A percentile compares a stretch with the other conserved stretches of the same genome.
Evolutionary conservation across 805 yeast species (phyloP).

Genomic region (Candida fluviatilis): DNA sequence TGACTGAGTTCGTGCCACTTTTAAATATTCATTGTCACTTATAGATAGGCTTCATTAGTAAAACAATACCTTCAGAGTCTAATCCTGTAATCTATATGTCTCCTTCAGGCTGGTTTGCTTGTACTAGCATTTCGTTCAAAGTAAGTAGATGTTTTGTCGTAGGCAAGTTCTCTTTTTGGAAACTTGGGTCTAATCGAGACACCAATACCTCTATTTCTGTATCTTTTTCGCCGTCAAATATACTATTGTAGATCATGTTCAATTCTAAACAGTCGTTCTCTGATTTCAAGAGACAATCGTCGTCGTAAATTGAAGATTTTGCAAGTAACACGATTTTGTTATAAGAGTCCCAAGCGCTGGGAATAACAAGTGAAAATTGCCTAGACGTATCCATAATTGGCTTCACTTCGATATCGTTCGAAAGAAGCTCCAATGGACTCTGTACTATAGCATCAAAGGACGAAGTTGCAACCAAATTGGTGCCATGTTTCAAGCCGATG

Average conservation of each 20-base stretch:
- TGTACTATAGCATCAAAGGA: slow-evolving; percentile 4
- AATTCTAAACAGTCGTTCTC: slow-evolving; percentile 1
- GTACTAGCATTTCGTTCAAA: neutral
- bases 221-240: neutral
- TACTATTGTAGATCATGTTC: neutral
- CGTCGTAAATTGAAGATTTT: slow-evolving; percentile 16
- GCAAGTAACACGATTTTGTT: slow-evolving; percentile 41
- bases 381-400: slow-evolving; percentile 12
- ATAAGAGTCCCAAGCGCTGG: slow-evolving; percentile 50
- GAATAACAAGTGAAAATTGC: slow-evolving; percentile 28
- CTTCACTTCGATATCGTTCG: slow-evolving; percentile 7
- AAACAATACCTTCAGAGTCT: no score
- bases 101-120: neutral
- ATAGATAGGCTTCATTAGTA: no score
- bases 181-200: neutral
- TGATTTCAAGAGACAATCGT: slow-evolving; percentile 5
- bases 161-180: neutral
- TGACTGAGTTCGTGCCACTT: no score
- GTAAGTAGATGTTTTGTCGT: neutral
- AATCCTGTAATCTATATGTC: no score
- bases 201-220: neutral
- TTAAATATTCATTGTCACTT: no score
- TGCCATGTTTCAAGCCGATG: slow-evolving; percentile 29
- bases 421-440: slow-evolving; percentile 4
- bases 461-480: slow-evolving; percentile 12